Conservation (phyloP, 441 rosid species). For the Populus hybrid region DNA sequence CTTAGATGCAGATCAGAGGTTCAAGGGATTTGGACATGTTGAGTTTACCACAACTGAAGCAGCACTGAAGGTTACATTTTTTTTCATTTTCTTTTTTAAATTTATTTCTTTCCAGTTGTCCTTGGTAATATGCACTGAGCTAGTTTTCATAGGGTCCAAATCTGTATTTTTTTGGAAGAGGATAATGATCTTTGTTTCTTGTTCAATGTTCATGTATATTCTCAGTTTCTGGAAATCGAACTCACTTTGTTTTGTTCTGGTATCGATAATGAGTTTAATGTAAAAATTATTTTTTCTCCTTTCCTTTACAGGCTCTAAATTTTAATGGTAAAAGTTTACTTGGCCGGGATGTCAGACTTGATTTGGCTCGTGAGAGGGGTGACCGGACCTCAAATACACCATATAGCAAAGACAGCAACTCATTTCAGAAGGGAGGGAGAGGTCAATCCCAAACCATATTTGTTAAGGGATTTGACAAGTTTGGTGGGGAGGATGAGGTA, state of each 20-base stretch:
- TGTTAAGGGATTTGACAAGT: constrained; percentile 59
- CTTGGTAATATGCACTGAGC: not conserved
- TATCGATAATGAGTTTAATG: not conserved
- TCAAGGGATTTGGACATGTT: constrained; percentile 77
- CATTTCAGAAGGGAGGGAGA: constrained; percentile 45
- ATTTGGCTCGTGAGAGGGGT: constrained; percentile 45
- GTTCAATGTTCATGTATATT: not conserved
- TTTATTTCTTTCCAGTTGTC: no score
- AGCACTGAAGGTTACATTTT: constrained; percentile 51
- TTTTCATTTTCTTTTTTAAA: not conserved
- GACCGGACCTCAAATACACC: constrained; percentile 63
- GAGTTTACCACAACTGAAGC: constrained; percentile 66
- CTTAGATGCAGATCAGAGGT: constrained; percentile 42
- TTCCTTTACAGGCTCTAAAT: constrained; percentile 49
- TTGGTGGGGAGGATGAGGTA: constrained; percentile 53
- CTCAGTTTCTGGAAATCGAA: not conserved
- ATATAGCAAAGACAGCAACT: constrained; percentile 38
- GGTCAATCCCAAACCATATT: constrained; percentile 36
- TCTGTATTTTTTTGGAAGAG: not conserved
- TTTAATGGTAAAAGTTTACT: constrained; percentile 45
- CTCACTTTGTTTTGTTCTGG: not conserved
- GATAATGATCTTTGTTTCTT: not conserved
- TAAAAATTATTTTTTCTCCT: no score
- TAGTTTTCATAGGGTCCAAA: not conserved
- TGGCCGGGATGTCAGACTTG: constrained; percentile 56